Conservation (phyloP, 345 rosid species). For the Xanthoceras sorbifolium region DNA sequence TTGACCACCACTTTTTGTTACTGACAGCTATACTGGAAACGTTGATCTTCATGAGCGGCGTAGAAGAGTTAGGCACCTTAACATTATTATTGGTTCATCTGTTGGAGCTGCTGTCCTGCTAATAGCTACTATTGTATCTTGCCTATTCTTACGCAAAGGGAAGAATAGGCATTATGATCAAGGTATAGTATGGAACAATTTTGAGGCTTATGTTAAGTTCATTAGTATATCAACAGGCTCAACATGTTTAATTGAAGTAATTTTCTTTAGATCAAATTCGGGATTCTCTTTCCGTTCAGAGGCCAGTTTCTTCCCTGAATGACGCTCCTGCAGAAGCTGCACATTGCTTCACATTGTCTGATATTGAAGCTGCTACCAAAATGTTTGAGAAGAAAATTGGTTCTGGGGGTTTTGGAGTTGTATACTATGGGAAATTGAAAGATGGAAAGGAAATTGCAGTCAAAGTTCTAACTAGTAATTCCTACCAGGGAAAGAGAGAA, state of each 20-base stretch:
- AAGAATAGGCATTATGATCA: slow-evolving; percentile 45
- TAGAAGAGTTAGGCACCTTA: slow-evolving; percentile 48
- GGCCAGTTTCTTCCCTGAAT: slow-evolving; percentile 54
- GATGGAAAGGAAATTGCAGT: slow-evolving; percentile 98
- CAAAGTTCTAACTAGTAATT: slow-evolving; percentile 73
- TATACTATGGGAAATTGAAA: slow-evolving; percentile 76
- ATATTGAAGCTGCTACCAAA: slow-evolving; percentile 82
- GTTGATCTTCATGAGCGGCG: slow-evolving; percentile 48
- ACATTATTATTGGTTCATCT: slow-evolving; percentile 59
- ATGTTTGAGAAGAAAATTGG: slow-evolving; percentile 85
- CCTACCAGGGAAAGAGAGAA: slow-evolving; percentile 93
- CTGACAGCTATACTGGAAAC: slow-evolving; percentile 73
- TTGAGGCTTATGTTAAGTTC: slow-evolving; percentile 14
- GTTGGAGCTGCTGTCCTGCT: slow-evolving; percentile 79
- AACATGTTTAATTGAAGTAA: slow-evolving; percentile 20
- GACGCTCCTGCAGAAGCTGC: slow-evolving; percentile 78
- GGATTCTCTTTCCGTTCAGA: slow-evolving; percentile 53
- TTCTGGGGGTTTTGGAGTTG: slow-evolving; percentile 97
- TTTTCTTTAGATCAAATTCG: slow-evolving; percentile 42
- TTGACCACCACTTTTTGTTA: background rate
- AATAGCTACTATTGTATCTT: slow-evolving; percentile 57
- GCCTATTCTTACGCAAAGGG: slow-evolving; percentile 53
- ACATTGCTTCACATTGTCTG: slow-evolving; percentile 71
- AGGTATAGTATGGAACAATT: slow-evolving; percentile 35
- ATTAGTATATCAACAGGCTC: slow-evolving; percentile 6